Evolutionary conservation across 2,329 filamentous ascomycete species (phyloP).

Genomic region (Calonectria henricotiae): DNA sequence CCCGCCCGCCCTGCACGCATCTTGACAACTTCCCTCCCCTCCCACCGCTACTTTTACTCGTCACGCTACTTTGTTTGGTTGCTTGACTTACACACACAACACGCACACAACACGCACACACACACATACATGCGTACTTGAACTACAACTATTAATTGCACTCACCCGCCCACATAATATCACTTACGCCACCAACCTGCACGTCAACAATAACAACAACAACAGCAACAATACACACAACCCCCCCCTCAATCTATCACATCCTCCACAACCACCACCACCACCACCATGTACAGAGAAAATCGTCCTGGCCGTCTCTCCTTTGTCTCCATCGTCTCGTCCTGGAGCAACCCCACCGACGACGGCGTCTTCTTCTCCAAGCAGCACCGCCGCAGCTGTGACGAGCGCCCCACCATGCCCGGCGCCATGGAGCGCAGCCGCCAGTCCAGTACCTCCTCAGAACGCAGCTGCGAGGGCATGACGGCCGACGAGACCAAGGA

Average conservation of each 20-base stretch:
- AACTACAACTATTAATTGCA: neutral
- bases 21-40: neutral
- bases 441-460: constrained; percentile 53
- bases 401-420: constrained; percentile 25
- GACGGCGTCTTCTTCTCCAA: constrained; percentile 40
- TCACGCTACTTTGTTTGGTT: constrained; percentile 8
- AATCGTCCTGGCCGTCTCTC: constrained; percentile 46
- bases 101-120: neutral
- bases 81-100: constrained; percentile 6
- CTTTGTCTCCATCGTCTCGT: constrained; percentile 41
- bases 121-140: neutral
- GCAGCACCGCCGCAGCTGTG: constrained; percentile 35
- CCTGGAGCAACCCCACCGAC: constrained; percentile 43
- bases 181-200: neutral
- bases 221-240: constrained; percentile 4
- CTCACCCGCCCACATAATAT: neutral
- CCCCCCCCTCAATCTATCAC: constrained; percentile 14
- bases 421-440: constrained; percentile 41
- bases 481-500: constrained; percentile 60
- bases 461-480: constrained; percentile 56
- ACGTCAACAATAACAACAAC: neutral
- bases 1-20: constrained; percentile 10
- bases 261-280: constrained; percentile 6
- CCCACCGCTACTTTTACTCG: constrained; percentile 21
- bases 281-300: constrained; percentile 45